Conservation (phyloP, 2,329 filamentous ascomycete species). For the Pestalotiopsis sp. region DNA sequence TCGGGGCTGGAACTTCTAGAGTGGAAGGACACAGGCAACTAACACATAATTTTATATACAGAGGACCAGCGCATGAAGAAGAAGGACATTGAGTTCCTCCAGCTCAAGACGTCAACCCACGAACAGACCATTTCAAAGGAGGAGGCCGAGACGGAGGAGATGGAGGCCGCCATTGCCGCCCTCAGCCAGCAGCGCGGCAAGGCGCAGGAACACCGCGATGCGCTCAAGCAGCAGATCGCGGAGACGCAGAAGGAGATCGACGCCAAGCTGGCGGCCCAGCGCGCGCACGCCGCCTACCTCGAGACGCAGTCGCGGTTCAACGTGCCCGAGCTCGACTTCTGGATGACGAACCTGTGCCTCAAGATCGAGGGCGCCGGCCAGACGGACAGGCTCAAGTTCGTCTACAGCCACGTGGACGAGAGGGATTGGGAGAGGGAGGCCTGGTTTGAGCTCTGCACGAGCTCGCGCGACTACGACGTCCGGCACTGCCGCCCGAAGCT, state of each 20-base stretch:
- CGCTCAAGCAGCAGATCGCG: constrained; percentile 60
- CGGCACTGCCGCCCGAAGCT: constrained; percentile 79
- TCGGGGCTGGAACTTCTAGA: constrained; percentile 6
- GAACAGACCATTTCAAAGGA: constrained; percentile 77
- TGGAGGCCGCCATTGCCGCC: constrained; percentile 61
- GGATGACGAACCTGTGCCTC: constrained; percentile 87
- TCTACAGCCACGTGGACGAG: constrained; percentile 85
- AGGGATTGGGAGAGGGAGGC: constrained; percentile 85
- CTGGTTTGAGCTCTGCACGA: constrained; percentile 88
- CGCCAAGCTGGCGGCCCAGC: constrained; percentile 68
- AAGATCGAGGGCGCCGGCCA: constrained; percentile 85
- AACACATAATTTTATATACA: constrained; percentile 34
- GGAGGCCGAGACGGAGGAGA: constrained; percentile 73
- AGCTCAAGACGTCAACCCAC: constrained; percentile 69
- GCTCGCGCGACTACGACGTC: constrained; percentile 81
- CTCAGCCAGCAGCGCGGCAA: constrained; percentile 61
- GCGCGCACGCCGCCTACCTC: constrained; percentile 70
- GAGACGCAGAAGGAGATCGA: constrained; percentile 72
- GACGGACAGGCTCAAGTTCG: constrained; percentile 84
- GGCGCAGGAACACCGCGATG: constrained; percentile 57
- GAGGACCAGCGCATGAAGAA: constrained; percentile 91
- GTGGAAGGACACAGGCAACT: background rate
- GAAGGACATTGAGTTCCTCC: constrained; percentile 81
- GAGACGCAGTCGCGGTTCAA: constrained; percentile 87
- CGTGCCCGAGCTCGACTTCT: constrained; percentile 90